These are phyloP conservation scores for Fusarium sp. DNA, from an alignment of 2,329 filamentous ascomycete genomes.

Conservation along the genomic window DNA sequence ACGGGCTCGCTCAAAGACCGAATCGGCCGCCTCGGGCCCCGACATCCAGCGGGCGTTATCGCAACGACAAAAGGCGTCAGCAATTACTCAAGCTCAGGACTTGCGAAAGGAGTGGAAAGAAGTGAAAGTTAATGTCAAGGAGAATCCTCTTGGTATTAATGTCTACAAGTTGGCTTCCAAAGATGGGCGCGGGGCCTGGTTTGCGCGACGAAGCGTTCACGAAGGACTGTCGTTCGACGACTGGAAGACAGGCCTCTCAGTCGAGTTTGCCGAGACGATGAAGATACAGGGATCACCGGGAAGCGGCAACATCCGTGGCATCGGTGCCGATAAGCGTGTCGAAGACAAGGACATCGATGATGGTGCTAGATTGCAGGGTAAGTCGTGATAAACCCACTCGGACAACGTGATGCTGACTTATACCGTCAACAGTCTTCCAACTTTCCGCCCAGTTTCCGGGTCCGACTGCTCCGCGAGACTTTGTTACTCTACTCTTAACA, in stretches of 20 bases:
- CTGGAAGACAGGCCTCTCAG: conserved; percentile 81
- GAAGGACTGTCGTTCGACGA: conserved; percentile 80
- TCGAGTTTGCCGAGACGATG: conserved; percentile 84
- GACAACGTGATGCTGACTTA: conserved; percentile 23
- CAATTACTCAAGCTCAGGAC: conserved; percentile 61
- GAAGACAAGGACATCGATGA: conserved; percentile 71
- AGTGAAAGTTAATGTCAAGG: conserved; percentile 75
- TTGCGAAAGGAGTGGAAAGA: conserved; percentile 92
- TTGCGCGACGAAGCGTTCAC: conserved; percentile 86
- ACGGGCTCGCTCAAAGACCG: conserved; percentile 67
- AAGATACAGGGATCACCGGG: conserved; percentile 77
- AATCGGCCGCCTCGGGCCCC: conserved; percentile 63
- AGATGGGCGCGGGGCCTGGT: conserved; percentile 90
- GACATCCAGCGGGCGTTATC: conserved; percentile 63
- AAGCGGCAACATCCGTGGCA: conserved; percentile 82
- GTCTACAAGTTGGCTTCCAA: conserved; percentile 84
- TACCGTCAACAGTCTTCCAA: conserved; percentile 74
- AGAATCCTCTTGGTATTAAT: conserved; percentile 80
- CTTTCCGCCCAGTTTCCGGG: conserved; percentile 91
- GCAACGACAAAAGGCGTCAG: conserved; percentile 56
- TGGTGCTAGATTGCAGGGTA: conserved; percentile 73
- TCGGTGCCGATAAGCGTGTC: conserved; percentile 82
- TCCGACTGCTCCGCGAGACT: conserved; percentile 88
- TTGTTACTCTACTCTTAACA: conserved; percentile 82
- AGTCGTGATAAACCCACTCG: not conserved